A percentile compares a stretch with the other conserved stretches of the same genome.
phyloP scores from a whole-genome alignment of 2,329 filamentous ascomycete species.

The Penicillium sp. region DNA sequence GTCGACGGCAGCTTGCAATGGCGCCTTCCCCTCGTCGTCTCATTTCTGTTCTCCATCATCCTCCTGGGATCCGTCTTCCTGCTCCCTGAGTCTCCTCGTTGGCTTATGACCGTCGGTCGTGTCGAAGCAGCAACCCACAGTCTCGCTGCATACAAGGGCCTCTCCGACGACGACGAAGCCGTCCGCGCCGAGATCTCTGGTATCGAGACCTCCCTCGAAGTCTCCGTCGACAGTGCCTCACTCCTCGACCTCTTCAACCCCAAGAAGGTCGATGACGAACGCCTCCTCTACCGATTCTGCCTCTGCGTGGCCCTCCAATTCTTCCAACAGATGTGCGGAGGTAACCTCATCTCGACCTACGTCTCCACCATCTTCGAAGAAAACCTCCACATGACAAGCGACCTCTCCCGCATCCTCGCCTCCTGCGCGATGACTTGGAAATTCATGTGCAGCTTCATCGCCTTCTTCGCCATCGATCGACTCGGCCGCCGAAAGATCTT shows the following conservation, averaged over 20 bases:
- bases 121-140: constrained; percentile 35
- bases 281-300: constrained; percentile 22
- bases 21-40: constrained; percentile 23
- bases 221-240: constrained; percentile 40
- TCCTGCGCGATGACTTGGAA: constrained; percentile 57
- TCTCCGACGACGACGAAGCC: constrained; percentile 43
- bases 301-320: constrained; percentile 19
- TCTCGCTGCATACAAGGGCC: constrained; percentile 40
- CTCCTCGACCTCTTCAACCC: constrained; percentile 55
- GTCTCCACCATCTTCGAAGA: constrained; percentile 23
- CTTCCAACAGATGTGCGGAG: constrained; percentile 26
- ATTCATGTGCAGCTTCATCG: constrained; percentile 52
- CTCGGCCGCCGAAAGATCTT: constrained; percentile 53
- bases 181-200: constrained; percentile 46
- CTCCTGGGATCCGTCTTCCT: constrained; percentile 22
- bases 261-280: constrained; percentile 47
- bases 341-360: constrained; percentile 22
- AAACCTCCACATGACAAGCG: constrained; percentile 21
- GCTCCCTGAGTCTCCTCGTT: constrained; percentile 24
- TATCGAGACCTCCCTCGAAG: constrained; percentile 50
- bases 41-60: constrained; percentile 24
- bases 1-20: constrained; percentile 18
- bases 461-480: constrained; percentile 53
- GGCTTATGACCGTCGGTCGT: constrained; percentile 34
- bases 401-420: constrained; percentile 38